Conservation (phyloP, 495 filamentous ascomycete species). For the Penicillium odoratum region DNA sequence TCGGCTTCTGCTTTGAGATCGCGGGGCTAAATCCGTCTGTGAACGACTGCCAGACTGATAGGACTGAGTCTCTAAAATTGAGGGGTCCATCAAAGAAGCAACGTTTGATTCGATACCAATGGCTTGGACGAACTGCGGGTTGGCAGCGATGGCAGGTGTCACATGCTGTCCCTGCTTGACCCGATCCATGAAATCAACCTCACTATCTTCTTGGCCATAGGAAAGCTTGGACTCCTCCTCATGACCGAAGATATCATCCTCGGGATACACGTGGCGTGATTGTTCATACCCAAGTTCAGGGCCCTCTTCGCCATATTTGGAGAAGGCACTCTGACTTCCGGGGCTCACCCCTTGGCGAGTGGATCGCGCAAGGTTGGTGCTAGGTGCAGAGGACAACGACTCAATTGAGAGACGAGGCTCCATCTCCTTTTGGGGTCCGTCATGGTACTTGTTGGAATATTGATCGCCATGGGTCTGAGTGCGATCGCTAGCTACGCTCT, state of each 20-base stretch:
- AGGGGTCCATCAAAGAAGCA: conserved; percentile 80
- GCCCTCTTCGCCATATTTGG: conserved; percentile 36
- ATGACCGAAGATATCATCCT: conserved; percentile 42
- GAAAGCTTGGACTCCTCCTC: conserved; percentile 8
- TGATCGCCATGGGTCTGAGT: conserved; percentile 31
- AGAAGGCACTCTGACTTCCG: conserved; percentile 46
- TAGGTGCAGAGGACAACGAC: conserved; percentile 54
- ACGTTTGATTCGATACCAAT: conserved; percentile 82
- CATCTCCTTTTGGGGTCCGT: conserved; percentile 29
- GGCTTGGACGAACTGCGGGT: conserved; percentile 72
- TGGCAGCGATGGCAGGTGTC: conserved; percentile 60
- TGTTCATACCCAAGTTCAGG: conserved; percentile 44
- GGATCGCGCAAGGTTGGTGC: conserved; percentile 52
- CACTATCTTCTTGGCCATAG: conserved; percentile 62
- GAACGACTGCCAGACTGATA: conserved; percentile 39
- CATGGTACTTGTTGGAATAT: conserved; percentile 7
- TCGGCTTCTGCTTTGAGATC: background rate
- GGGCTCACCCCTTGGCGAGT: conserved; percentile 54
- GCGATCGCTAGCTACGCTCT: conserved; percentile 79
- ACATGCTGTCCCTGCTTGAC: conserved; percentile 67
- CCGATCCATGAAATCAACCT: conserved; percentile 57
- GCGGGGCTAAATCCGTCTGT: conserved; percentile 28
- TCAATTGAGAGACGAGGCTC: conserved; percentile 50
- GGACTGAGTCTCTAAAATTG: conserved; percentile 51
- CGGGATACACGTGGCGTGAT: conserved; percentile 25